phyloP scores from a whole-genome alignment of 805 yeast genomes.

The Pichia heedii region DNA sequence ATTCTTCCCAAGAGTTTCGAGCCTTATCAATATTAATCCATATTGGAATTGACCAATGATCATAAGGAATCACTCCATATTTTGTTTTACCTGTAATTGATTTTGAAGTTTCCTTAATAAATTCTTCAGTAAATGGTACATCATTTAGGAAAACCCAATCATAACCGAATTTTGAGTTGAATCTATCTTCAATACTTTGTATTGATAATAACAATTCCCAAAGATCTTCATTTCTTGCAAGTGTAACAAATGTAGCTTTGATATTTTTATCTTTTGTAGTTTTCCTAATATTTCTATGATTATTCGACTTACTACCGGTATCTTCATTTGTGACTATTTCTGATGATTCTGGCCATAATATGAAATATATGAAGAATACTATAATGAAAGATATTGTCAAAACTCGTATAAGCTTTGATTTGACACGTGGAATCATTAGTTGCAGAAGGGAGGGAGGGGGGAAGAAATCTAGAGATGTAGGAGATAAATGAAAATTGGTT shows the following conservation, averaged over 20 bases:
- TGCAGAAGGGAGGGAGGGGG: too few species aligned
- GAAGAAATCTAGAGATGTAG: too few species aligned
- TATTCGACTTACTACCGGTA: too few species aligned
- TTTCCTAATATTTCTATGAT: not conserved
- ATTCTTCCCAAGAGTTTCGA: conserved; percentile 40
- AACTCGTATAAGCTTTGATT: not conserved
- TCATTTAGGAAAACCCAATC: conserved; percentile 96
- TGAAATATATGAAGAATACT: not conserved
- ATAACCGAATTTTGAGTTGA: conserved; percentile 69
- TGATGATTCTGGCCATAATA: not conserved
- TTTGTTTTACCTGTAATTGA: conserved; percentile 67
- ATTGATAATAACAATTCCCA: conserved; percentile 53
- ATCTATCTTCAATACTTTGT: conserved; percentile 77
- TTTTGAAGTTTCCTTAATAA: conserved; percentile 53
- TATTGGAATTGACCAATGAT: conserved; percentile 82
- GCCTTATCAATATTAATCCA: conserved; percentile 67
- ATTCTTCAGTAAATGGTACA: conserved; percentile 71
- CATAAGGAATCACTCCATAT: conserved; percentile 69
- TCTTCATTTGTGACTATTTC: not conserved
- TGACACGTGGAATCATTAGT: not conserved
- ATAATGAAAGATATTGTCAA: not conserved
- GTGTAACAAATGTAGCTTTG: conserved; percentile 44
- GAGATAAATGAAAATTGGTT: too few species aligned
- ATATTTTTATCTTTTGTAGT: conserved; percentile 1
- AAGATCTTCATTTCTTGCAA: conserved; percentile 66